Base-by-base conservation (phyloP, 208 protist genomes). In the Naegleria gruberi region DNA sequence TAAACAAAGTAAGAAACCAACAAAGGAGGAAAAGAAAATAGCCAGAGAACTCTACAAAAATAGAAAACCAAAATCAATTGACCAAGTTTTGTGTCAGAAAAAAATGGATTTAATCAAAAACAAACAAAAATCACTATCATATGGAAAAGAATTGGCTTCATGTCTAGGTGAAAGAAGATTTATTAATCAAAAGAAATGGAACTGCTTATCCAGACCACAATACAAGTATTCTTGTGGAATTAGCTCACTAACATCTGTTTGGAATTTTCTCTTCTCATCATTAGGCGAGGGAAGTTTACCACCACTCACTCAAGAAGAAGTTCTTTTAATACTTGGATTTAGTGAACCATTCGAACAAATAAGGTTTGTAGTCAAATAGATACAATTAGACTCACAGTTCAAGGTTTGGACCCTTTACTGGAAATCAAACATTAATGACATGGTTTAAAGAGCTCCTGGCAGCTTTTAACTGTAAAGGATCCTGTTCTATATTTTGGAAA, bases 381-480 rank as follows among this genome's bases (percentile, higher is more conserved):
- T 95, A 96, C 84, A 95, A 97, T 91, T 96, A 98, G 91, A 94
- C 96, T 91, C 89, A 96, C 15, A 96, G 97, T 95, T 94, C 93
- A 0, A 95, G 93, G 40, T 98, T 96, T 94, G 96, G 96, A 42
- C 92, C 94, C 19, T 97, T 97, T 87, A 97, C 96, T 3, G 96
- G 96, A 77, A 98, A 98, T 92, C 91, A 90, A 1, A 97, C 96
- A 0, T 94, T 98, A 4, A 92, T 97, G 17, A 94, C 94, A 10
- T 98, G 96, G 96, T 97, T 97, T 90, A 93, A 96, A 90, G 95
- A 94, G n/a, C 90, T 97, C 40, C 96, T 96, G 92, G 91, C 92
- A 0, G 92, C 96, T 91, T 97, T 95, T 88, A 93, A 94, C 0
- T 84, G 95, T 0, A 88, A 87, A 10, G 57, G 91, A 42, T 45